Conservation (phyloP, 257 asterid genomes). For the Gentiana macrophylla region DNA sequence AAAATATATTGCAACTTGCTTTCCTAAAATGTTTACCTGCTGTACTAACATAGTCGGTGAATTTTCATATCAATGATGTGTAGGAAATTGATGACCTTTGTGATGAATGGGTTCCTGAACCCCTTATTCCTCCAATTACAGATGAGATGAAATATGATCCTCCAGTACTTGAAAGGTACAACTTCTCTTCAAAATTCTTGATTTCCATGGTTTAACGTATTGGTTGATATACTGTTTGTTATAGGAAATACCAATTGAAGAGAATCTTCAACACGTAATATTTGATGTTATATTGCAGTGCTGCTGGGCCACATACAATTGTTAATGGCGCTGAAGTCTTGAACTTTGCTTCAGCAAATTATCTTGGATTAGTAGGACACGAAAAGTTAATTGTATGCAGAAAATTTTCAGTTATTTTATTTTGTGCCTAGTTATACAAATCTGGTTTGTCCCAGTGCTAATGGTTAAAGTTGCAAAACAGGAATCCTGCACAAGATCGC, state of each 20-base stretch:
- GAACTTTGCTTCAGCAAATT: conserved; percentile 88
- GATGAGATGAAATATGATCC: conserved; percentile 69
- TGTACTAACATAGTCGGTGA: conserved; percentile 7
- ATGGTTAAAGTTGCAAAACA: conserved; percentile 24
- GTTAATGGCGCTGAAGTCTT: conserved; percentile 64
- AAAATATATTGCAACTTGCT: conserved; percentile 2
- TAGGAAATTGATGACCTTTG: conserved; percentile 97
- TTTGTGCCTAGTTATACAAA: conserved; percentile 4
- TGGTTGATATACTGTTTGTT: too few species aligned
- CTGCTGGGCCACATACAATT: conserved; percentile 85
- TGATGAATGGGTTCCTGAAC: conserved; percentile 91
- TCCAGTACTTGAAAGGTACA: conserved; percentile 78
- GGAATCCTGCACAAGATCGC: conserved; percentile 83
- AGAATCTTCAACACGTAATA: neutral
- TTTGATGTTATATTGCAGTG: conserved; percentile 46
- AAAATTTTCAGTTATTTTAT: conserved; percentile 14
- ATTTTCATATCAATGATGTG: conserved; percentile 13
- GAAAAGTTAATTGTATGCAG: conserved; percentile 58
- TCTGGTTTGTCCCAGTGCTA: conserved; percentile 12
- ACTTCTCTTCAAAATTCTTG: too few species aligned
- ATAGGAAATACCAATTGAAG: too few species aligned
- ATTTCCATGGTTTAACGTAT: too few species aligned
- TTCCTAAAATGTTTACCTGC: neutral
- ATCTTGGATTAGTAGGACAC: conserved; percentile 84
- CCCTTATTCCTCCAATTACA: conserved; percentile 63